phyloP scores from a whole-genome alignment of 768 basidiomycete genomes.

The Suillus spraguei region DNA sequence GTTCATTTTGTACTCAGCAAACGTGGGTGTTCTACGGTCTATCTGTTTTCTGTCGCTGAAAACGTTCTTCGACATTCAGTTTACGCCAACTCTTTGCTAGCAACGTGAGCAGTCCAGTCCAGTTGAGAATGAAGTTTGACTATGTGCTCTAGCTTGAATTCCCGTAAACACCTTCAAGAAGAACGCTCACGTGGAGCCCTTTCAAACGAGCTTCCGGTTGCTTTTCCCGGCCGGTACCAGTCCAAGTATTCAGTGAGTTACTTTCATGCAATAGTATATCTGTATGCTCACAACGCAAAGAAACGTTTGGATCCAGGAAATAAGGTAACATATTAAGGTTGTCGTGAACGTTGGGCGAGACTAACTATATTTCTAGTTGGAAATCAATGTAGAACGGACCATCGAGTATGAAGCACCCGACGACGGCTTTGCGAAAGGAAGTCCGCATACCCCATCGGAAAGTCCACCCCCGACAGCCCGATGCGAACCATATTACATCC shows the following conservation, averaged over 20 bases:
- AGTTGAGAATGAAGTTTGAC: background rate
- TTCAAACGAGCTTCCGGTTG: slow-evolving; percentile 29
- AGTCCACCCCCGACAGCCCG: background rate
- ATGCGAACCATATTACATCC: background rate
- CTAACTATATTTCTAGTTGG: slow-evolving; percentile 19
- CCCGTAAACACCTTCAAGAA: slow-evolving; percentile 36
- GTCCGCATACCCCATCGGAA: background rate
- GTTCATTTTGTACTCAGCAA: slow-evolving; percentile 57
- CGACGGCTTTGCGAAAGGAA: background rate
- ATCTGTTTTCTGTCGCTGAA: background rate
- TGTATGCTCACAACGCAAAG: background rate
- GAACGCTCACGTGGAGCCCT: slow-evolving; percentile 28
- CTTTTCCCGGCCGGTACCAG: slow-evolving; percentile 26
- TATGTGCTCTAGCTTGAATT: slow-evolving; percentile 34
- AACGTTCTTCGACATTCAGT: slow-evolving; percentile 29
- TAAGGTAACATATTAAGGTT: background rate
- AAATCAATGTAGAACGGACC: slow-evolving; percentile 31
- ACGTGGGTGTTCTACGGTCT: slow-evolving; percentile 29
- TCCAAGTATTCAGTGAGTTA: background rate
- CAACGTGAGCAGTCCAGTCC: slow-evolving; percentile 31
- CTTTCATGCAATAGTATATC: no score
- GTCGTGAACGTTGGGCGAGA: background rate
- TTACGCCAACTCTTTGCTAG: slow-evolving; percentile 54
- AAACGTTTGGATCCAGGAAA: background rate
- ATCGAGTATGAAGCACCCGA: slow-evolving; percentile 26